Evolutionary conservation across 768 basidiomycete species (phyloP), one percentile per base, ranked within the genome.

Genomic region (Trametes cingulata): DNA sequence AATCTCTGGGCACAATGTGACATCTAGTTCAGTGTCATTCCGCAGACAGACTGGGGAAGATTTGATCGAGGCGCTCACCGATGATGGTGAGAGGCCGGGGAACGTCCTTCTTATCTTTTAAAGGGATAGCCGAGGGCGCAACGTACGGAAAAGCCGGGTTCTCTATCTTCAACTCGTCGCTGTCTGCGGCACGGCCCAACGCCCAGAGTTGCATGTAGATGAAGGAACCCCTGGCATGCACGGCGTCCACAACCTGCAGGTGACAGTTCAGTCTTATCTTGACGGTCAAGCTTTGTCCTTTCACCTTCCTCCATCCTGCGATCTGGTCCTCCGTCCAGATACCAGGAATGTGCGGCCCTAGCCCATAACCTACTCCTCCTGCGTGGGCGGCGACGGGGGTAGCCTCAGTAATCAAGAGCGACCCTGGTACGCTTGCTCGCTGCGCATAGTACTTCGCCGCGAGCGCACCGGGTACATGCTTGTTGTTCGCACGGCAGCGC

Each of bases 141-240:
- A 61, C 8, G 58, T 45, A 43, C 2, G 33, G 43, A 19, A 45
- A 54, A 0, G 20, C 27, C 1, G 42, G 69, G 49, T 75, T 70
- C 41, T 78, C 75, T 46, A 77, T 68, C 7, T 61, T 65, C 0
- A 85, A 71, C 43, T 73, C 56, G 0, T 67, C 61, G 24, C 67
- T 58, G 20, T 68, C 51, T 7, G 78, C 78, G 0, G 72, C 65
- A 4, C 82, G 77, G 0, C 82, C 85, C 1, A 82, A 65, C 0
- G 85, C 84, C 77, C 84, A 83, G 0, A 85, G 76, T 66, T 87
- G 85, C 20, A 79, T 52, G 67, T 75, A 83, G n/a, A 86, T 79
- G 66, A 71, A 77, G 0, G 76, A 80, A 5, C 77, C 77, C 35
- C 77, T 76, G 5, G 76, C 77, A 65, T 87, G 86, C 0, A 86